Evolutionary conservation across 2,329 filamentous ascomycete genomes (phyloP).

Genomic region (Cucurbitaria berberidis): DNA sequence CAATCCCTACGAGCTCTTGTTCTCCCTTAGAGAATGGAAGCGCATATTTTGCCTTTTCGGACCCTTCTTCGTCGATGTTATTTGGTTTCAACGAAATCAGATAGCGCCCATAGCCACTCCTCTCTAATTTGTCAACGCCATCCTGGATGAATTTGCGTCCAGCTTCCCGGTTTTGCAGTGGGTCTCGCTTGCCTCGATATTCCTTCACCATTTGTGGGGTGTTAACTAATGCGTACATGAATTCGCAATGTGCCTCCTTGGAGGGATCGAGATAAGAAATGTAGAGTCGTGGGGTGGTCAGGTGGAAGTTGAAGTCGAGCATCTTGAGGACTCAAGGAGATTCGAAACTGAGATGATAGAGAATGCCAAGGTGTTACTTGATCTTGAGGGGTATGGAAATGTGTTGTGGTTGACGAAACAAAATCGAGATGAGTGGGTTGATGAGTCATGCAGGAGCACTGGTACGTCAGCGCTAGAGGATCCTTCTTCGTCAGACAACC

Average conservation of each 20-base stretch:
- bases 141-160: constrained; percentile 21
- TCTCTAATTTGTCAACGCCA: constrained; percentile 12
- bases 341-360: neutral
- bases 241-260: constrained; percentile 22
- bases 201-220: constrained; percentile 7
- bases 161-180: constrained; percentile 9
- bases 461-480: neutral
- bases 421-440: neutral
- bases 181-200: neutral
- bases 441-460: neutral
- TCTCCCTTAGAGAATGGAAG: neutral
- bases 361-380: neutral
- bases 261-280: constrained; percentile 23
- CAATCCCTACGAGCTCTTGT: constrained; percentile 13
- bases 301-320: constrained; percentile 70
- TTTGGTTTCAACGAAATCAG: constrained; percentile 28
- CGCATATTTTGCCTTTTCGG: neutral
- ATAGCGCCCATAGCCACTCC: constrained; percentile 38
- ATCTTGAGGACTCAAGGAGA: constrained; percentile 12
- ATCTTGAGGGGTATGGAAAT: neutral
- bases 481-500: neutral
- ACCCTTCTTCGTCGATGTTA: neutral
- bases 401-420: neutral
- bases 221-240: constrained; percentile 11
- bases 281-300: constrained; percentile 58